Evolutionary conservation across 2,329 filamentous ascomycete genomes (phyloP).

Genomic region (Hypomyces perniciosus): DNA sequence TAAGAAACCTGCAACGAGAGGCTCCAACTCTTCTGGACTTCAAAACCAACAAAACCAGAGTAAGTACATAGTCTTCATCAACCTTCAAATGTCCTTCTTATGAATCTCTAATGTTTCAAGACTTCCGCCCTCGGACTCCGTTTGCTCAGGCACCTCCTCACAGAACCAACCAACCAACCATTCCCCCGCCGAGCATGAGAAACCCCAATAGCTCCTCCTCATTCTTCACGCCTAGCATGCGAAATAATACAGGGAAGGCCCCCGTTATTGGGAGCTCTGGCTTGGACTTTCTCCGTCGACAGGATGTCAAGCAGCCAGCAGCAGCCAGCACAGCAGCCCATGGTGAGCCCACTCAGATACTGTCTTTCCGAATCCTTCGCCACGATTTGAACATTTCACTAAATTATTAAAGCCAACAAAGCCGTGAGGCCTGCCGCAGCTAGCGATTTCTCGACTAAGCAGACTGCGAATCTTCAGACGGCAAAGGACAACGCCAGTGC

Average conservation of each 20-base stretch:
- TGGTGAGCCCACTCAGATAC: not conserved
- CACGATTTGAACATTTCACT: not conserved
- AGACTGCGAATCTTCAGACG: too few species aligned
- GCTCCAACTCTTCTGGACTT: not conserved
- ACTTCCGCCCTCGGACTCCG: too few species aligned
- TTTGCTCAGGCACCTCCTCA: too few species aligned
- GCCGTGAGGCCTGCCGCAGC: too few species aligned
- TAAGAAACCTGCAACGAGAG: not conserved
- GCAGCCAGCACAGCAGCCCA: not conserved
- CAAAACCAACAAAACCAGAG: not conserved
- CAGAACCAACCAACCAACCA: not conserved
- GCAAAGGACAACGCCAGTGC: not conserved
- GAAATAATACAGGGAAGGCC: conserved; percentile 9
- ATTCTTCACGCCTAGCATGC: conserved; percentile 13
- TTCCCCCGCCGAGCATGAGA: conserved; percentile 16
- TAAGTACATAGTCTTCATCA: not conserved
- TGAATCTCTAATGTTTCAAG: too few species aligned
- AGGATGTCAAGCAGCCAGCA: not conserved
- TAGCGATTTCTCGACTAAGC: too few species aligned
- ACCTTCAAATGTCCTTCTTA: too few species aligned
- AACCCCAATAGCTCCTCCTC: conserved; percentile 11
- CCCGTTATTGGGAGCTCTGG: conserved; percentile 17
- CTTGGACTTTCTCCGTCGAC: conserved; percentile 19
- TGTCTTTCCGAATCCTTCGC: not conserved
- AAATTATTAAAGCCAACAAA: not conserved